A percentile compares a stretch with the other conserved stretches of the same genome.
phyloP scores from a whole-genome alignment of 1,139 yeast genomes.

The Debaryomyces udenii region DNA sequence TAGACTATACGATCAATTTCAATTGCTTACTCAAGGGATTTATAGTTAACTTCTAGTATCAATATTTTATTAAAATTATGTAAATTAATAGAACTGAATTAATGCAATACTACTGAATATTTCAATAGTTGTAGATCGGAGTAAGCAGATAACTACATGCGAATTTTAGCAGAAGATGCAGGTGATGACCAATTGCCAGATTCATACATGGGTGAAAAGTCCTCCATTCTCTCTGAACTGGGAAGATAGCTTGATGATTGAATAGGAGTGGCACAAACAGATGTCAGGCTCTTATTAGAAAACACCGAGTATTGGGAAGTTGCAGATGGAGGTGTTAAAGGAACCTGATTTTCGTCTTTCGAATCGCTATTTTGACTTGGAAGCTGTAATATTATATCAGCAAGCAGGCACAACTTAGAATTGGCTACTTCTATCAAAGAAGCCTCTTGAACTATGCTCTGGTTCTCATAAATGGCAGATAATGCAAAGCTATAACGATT shows the following conservation, averaged over 20 bases:
- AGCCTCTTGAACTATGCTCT: conserved; percentile 20
- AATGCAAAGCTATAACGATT: conserved; percentile 28
- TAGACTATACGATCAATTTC: conserved; percentile 90
- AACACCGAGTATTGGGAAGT: conserved; percentile 45
- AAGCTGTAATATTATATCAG: conserved; percentile 34
- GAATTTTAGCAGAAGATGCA: conserved; percentile 13
- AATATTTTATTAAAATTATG: conserved; percentile 9
- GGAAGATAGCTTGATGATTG: conserved; percentile 17
- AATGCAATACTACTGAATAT: conserved; percentile 10
- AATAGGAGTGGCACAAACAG: conserved; percentile 35
- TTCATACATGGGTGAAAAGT: conserved; percentile 14
- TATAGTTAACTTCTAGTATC: conserved; percentile 52
- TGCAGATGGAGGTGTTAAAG: conserved; percentile 48
- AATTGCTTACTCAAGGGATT: conserved; percentile 90
- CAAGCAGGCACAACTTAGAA: conserved; percentile 23
- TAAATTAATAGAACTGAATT: conserved; percentile 11
- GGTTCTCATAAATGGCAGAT: conserved; percentile 30
- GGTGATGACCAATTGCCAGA: conserved; percentile 16
- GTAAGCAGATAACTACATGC: conserved; percentile 6
- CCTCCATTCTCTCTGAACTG: conserved; percentile 13
- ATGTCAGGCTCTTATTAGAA: conserved; percentile 31
- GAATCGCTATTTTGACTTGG: conserved; percentile 19
- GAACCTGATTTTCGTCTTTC: conserved; percentile 21
- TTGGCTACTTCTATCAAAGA: conserved; percentile 9
- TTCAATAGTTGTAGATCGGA: conserved; percentile 5